Evolutionary conservation across 148 eudicot species (phyloP).

Genomic region (Heliamphora exappendiculata): DNA sequence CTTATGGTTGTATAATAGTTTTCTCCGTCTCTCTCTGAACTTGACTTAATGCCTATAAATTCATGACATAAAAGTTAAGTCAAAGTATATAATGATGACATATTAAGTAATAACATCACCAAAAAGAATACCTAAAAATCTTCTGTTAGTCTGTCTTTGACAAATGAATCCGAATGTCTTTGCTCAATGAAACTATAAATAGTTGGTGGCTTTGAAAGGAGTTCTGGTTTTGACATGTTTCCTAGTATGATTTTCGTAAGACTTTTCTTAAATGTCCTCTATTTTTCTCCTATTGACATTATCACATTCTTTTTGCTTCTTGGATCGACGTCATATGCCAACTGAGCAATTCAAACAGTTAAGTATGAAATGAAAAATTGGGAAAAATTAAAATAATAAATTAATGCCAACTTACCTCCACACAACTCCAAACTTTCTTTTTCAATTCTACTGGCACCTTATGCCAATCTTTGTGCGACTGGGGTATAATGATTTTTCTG

Average conservation of each 20-base stretch:
- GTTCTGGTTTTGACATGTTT: not conserved
- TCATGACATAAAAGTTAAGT: rapidly evolving
- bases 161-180: not conserved
- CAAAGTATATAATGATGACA: too few relatives aligned
- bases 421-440: not conserved
- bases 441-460: not conserved
- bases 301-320: not conserved
- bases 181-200: not conserved
- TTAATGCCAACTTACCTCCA: not conserved
- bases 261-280: not conserved
- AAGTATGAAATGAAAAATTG: not conserved
- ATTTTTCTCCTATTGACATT: not conserved
- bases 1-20: not conserved
- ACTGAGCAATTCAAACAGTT: not conserved
- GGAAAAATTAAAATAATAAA: too few relatives aligned
- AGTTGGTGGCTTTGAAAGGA: not conserved
- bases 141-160: not conserved
- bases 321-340: not conserved
- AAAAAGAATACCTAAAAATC: not conserved
- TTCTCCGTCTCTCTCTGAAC: not conserved
- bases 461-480: not conserved
- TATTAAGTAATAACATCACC: too few relatives aligned
- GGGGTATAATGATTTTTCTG: too few relatives aligned
- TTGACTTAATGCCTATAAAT: not conserved
- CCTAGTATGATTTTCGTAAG: not conserved